phyloP scores from a whole-genome alignment of 257 asterid genomes.

The Eucommia ulmoides region DNA sequence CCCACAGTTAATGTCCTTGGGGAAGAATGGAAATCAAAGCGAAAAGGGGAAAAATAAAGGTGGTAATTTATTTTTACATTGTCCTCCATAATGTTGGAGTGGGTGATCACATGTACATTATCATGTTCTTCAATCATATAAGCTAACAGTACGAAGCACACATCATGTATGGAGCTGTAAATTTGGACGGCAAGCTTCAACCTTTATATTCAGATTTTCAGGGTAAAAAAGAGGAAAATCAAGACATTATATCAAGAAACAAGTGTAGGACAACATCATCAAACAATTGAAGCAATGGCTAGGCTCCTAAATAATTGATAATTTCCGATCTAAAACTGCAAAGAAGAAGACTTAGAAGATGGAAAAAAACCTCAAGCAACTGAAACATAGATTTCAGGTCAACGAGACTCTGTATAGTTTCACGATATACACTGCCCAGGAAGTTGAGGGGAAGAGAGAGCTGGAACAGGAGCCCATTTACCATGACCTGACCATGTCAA shows the following conservation, averaged over 20 bases:
- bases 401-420: constrained; percentile 78
- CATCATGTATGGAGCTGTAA: no score
- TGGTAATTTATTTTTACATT: no score
- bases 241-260: background rate
- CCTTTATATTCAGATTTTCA: background rate
- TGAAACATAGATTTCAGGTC: constrained; percentile 98
- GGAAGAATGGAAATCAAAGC: no score
- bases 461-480: constrained; percentile 92
- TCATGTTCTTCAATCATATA: no score
- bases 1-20: no score
- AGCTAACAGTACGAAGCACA: no score
- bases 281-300: background rate
- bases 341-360: no score
- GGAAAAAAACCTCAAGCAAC: constrained; percentile 69
- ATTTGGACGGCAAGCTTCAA: background rate
- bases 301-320: background rate
- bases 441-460: constrained; percentile 95
- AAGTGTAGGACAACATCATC: background rate
- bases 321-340: constrained; percentile 7
- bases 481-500: constrained; percentile 63
- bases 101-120: no score
- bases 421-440: constrained; percentile 93
- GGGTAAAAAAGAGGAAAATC: no score
- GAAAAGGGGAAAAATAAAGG: no score
- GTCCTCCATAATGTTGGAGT: no score